These are phyloP conservation scores for Aspergillus brasiliensis DNA, from an alignment of 2,329 filamentous ascomycete species.

Conservation along the genomic window DNA sequence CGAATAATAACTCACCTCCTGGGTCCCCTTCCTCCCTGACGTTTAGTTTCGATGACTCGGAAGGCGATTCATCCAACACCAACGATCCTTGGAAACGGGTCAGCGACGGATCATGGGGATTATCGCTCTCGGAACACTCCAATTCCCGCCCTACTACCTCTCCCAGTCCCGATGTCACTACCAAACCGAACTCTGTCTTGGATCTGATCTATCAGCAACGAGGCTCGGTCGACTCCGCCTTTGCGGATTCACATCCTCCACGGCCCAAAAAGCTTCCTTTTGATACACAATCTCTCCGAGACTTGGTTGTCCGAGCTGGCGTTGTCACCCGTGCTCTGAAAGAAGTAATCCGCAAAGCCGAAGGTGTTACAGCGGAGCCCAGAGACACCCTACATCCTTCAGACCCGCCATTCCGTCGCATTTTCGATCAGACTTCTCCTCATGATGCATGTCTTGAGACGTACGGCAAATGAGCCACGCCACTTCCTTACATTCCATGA, in stretches of 20 bases:
- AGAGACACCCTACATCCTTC: constrained; percentile 31
- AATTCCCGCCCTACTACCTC: constrained; percentile 34
- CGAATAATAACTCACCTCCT: constrained; percentile 50
- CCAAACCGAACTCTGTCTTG: constrained; percentile 63
- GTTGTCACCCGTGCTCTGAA: constrained; percentile 53
- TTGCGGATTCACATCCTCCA: constrained; percentile 27
- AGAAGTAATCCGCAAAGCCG: constrained; percentile 53
- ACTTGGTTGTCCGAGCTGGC: constrained; percentile 58
- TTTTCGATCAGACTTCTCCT: constrained; percentile 47
- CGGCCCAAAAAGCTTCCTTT: constrained; percentile 61
- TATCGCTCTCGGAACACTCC: constrained; percentile 28
- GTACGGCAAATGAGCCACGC: constrained; percentile 24
- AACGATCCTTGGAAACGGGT: constrained; percentile 33
- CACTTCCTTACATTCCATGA: constrained; percentile 9
- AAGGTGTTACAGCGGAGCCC: constrained; percentile 43
- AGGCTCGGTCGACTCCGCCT: constrained; percentile 32
- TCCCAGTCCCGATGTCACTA: constrained; percentile 51
- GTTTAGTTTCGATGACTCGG: constrained; percentile 61
- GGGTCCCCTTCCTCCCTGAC: constrained; percentile 59
- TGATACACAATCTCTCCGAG: constrained; percentile 64
- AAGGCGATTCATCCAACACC: constrained; percentile 50
- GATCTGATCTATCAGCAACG: constrained; percentile 59
- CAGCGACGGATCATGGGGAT: constrained; percentile 36
- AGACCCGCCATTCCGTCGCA: constrained; percentile 51
- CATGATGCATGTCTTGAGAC: constrained; percentile 34